phyloP scores from a whole-genome alignment of 2,329 filamentous ascomycete species.

The Colletotrichum endophyticum region DNA sequence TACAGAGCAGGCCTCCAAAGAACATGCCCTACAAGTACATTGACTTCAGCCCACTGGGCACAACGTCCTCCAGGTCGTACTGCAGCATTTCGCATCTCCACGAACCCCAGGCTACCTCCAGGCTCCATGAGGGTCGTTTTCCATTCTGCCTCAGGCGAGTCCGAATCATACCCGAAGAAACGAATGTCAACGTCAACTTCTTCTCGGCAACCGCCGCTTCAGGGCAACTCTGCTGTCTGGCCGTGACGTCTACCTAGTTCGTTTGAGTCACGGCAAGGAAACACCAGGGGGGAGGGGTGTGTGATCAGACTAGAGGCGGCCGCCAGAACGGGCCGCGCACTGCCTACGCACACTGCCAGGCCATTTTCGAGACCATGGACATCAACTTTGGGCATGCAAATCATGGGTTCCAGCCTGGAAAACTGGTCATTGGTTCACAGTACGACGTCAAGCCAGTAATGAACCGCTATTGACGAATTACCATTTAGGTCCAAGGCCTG shows the following conservation, averaged over 20 bases:
- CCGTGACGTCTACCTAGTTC: background rate
- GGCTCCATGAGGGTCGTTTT: background rate
- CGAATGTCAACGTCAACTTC: background rate
- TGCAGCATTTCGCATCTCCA: background rate
- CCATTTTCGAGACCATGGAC: background rate
- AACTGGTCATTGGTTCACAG: background rate
- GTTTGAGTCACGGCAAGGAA: background rate
- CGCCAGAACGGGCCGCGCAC: conserved; percentile 13
- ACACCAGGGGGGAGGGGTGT: background rate
- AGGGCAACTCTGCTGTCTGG: background rate
- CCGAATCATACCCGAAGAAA: background rate
- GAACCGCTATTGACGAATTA: background rate
- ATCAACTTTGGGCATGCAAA: background rate
- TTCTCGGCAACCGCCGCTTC: background rate
- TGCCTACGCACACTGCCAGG: conserved; percentile 8
- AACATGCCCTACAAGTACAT: background rate
- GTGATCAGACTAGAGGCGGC: background rate
- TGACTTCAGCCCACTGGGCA: background rate
- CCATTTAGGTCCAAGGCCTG: background rate
- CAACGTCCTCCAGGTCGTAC: background rate
- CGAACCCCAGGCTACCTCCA: background rate
- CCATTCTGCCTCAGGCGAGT: background rate
- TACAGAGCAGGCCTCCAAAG: background rate
- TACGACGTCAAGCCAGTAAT: background rate
- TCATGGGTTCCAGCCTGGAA: background rate